Base-by-base conservation (phyloP, 75 land plant genomes). In the Isoetes taiwanensis region DNA sequence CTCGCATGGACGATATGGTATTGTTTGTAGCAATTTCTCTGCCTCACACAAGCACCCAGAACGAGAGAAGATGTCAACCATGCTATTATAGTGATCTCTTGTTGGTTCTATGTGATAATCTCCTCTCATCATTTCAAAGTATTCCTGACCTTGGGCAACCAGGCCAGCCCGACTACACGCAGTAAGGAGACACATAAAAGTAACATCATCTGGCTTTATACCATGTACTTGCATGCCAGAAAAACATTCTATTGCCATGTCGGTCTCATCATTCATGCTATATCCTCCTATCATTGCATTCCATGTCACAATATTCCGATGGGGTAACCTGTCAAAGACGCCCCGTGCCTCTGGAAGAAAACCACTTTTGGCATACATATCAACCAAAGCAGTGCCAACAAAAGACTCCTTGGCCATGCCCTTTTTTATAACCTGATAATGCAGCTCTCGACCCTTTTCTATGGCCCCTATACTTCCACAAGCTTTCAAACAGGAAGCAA, bases 321-420 rank as follows among this genome's bases (percentile, higher is more conserved):
- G 37, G 10, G 5, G 25, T 17, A 67, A 26, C 23, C 52, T 56
- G 23, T 61, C 41, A 62, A 72, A 67, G 30, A 61, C 54, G 35
- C 21, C 25, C 17, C 17, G 32, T 9, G 75, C 60, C 3, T 57
- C 39, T 56, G n/a, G 31, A 9, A 48, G 10, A 37, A 23, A 23
- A 9, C 11, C 40, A 26, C 46, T 55, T 32, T 67, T 72, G 2
- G 59, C 41, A 56, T 72, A 72, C 65, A 72, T 52, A 37, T 56
- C 27, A 27, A 72, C 30, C 30, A 72, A 61, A 34, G 71, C 57
- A 55, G 43, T 72, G 20, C 70, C 42, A 6, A 56, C 27, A 27
- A 53, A 39, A 23, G 21, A 16, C 58, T 68, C 55, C 1, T 2
- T 28, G 11, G 32, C 30, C 35, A 50, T 52, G 55, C 72, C 67